These are phyloP conservation scores for Picea engelmannii DNA, from an alignment of 83 land plant genomes.

Conservation along the genomic window DNA sequence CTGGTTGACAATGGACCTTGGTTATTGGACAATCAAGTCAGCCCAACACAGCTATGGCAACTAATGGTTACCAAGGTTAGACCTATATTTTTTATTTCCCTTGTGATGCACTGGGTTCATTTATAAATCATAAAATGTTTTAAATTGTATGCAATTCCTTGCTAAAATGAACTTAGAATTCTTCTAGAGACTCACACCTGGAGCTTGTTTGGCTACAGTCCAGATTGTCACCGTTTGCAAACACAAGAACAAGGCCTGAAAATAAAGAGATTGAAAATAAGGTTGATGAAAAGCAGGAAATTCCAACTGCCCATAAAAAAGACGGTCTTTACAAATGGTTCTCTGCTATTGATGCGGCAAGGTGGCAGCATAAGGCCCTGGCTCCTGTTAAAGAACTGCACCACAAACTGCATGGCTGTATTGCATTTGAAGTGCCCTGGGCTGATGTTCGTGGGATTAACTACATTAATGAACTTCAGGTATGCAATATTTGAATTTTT, in stretches of 20 bases:
- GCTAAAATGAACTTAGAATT: neutral
- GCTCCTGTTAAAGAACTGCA: slow-evolving; percentile 47
- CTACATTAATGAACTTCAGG: slow-evolving; percentile 92
- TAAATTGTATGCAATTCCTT: neutral
- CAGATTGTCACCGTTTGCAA: slow-evolving; percentile 91
- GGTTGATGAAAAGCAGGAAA: neutral
- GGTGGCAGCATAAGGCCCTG: slow-evolving; percentile 47
- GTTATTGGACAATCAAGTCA: slow-evolving; percentile 47
- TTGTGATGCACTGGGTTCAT: neutral
- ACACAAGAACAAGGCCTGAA: slow-evolving; percentile 33
- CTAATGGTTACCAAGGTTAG: slow-evolving; percentile 94
- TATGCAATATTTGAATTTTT: too few species aligned
- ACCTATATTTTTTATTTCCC: slow-evolving; percentile 9
- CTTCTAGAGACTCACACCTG: neutral
- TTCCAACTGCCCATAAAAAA: slow-evolving; percentile 1
- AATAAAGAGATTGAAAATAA: slow-evolving; percentile 14
- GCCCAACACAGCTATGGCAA: slow-evolving; percentile 87
- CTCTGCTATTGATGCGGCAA: slow-evolving; percentile 50
- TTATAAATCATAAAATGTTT: neutral
- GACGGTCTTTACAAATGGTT: slow-evolving; percentile 45
- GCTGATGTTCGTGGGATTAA: slow-evolving; percentile 87
- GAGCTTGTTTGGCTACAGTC: slow-evolving; percentile 53
- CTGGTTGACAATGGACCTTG: slow-evolving; percentile 95
- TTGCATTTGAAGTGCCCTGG: slow-evolving; percentile 92
- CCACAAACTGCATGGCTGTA: slow-evolving; percentile 83